Evolutionary conservation across 1,284 basidiomycete species (phyloP), one percentile per base, ranked within the genome.

Genomic region (Golubevia pallescens): DNA sequence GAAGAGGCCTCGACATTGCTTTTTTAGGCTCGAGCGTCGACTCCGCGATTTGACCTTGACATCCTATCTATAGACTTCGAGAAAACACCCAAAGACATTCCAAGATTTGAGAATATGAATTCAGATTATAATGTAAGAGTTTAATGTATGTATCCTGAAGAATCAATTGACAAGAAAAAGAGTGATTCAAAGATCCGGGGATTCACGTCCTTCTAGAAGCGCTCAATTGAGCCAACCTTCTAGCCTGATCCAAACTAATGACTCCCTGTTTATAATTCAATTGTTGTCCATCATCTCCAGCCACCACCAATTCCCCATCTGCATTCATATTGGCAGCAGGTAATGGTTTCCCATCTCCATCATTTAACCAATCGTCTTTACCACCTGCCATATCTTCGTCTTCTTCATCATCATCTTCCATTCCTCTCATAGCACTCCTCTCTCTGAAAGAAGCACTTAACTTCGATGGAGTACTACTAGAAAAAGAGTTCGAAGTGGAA

Each of bases 221-320:
- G 10, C 34, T 38, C 34, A 38, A 5, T 4, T 5, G 34, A 4
- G 62, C 56, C 6, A 60, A 57, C 13, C 68, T 57, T 16, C 68
- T 69, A 38, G 77, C 80, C 67, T 84, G 82, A 10, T 81, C 75
- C 19, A 83, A 67, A 32, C 71, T 73, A 61, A 85, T 85, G 14
- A 75, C 73, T 8, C 80, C 82, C 60, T 82, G 75, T n/a, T 75
- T 61, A 62, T 73, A 77, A 8, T 75, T 72, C 42, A 85, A 64
- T 7, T 62, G 71, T 63, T 81, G 79, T 1, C 82, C 82, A 60
- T 85, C 75, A 32, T 83, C 82, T 21, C 82, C 82, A 42, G 74
- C 70, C 19, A 83, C 74, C 13, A 14, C 28, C 14, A 38, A 20
- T 3, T 3, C n/a, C 56, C 28, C 56, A 57, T 28, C 20, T 14